These are phyloP conservation scores for Ramaria rubella DNA, from an alignment of 768 basidiomycete genomes.

Conservation along the genomic window DNA sequence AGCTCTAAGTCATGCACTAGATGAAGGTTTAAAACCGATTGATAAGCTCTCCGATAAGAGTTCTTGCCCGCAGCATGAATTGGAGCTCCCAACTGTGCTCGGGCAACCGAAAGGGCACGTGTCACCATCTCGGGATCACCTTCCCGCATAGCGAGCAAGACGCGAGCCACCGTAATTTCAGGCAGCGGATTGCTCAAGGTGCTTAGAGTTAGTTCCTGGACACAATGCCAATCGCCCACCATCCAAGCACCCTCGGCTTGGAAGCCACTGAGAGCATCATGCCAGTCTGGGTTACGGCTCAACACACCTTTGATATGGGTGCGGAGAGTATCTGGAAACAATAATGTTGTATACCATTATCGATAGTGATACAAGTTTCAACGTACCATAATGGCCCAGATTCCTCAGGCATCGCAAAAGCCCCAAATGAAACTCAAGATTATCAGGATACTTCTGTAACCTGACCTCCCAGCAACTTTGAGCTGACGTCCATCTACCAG, in stretches of 20 bases:
- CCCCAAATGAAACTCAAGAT: conserved; percentile 83
- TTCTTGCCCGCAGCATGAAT: conserved; percentile 75
- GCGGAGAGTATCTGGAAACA: conserved; percentile 72
- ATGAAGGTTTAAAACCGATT: conserved; percentile 80
- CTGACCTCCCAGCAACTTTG: conserved; percentile 99
- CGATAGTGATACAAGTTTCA: neutral
- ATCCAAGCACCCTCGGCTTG: conserved; percentile 95
- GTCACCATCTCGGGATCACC: conserved; percentile 41
- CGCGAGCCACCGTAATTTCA: conserved; percentile 66
- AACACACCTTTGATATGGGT: conserved; percentile 93
- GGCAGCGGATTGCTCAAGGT: conserved; percentile 46
- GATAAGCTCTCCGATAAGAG: conserved; percentile 83
- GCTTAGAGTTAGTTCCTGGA: conserved; percentile 44
- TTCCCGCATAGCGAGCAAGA: conserved; percentile 71
- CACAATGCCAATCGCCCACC: conserved; percentile 87
- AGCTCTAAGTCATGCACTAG: conserved; percentile 79
- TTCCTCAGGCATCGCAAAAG: conserved; percentile 87
- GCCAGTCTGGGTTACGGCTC: conserved; percentile 81
- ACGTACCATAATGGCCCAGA: conserved; percentile 91
- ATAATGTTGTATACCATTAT: conserved; percentile 6
- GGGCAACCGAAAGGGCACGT: conserved; percentile 54
- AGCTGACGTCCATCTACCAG: conserved; percentile 94
- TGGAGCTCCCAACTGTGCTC: conserved; percentile 66
- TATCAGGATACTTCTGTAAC: conserved; percentile 84
- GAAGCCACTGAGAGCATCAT: conserved; percentile 65